Percentiles rank a stretch among this genome's conserved stretches.
Conservation (phyloP, 495 filamentous ascomycete genomes). For the Podospora tetraspora region DNA sequence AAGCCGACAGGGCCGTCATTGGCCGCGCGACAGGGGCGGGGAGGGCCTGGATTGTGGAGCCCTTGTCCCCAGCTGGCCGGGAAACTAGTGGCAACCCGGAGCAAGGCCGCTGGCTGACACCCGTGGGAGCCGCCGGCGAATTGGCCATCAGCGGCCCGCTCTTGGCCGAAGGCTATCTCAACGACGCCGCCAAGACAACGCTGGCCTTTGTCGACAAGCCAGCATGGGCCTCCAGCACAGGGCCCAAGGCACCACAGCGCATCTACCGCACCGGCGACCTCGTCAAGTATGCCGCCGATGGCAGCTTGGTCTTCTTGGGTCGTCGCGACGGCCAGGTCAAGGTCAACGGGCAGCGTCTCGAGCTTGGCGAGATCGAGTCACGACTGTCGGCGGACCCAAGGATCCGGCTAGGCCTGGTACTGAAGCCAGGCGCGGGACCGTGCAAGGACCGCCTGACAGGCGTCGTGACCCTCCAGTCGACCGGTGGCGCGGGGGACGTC, state of each 20-base stretch:
- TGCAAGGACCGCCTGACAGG: constrained; percentile 19
- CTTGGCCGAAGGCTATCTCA: constrained; percentile 59
- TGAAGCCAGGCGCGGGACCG: constrained; percentile 20
- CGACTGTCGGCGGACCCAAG: constrained; percentile 23
- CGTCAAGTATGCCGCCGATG: constrained; percentile 49
- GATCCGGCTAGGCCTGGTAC: constrained; percentile 17
- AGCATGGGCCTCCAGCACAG: constrained; percentile 5
- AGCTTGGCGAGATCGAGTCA: constrained; percentile 47
- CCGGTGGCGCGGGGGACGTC: constrained; percentile 4
- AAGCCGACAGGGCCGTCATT: constrained; percentile 17
- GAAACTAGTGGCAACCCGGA: constrained; percentile 7
- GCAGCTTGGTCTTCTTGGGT: constrained; percentile 45
- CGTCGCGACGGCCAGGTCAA: constrained; percentile 32
- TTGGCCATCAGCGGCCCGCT: constrained; percentile 38
- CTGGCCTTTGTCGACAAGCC: constrained; percentile 43
- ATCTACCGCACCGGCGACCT: constrained; percentile 59
- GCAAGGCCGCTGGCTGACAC: constrained; percentile 10
- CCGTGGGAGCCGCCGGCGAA: constrained; percentile 44
- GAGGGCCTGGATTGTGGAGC: constrained; percentile 22
- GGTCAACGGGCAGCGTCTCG: constrained; percentile 35
- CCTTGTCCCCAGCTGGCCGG: too few relatives aligned
- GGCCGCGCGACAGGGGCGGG: constrained; percentile 16
- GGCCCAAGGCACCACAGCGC: background rate
- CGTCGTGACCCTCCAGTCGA: constrained; percentile 15
- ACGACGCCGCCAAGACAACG: constrained; percentile 56